A percentile compares a stretch with the other conserved stretches of the same genome.
phyloP scores from a whole-genome alignment of 2,329 filamentous ascomycete species.

The Bipolaris cookei region DNA sequence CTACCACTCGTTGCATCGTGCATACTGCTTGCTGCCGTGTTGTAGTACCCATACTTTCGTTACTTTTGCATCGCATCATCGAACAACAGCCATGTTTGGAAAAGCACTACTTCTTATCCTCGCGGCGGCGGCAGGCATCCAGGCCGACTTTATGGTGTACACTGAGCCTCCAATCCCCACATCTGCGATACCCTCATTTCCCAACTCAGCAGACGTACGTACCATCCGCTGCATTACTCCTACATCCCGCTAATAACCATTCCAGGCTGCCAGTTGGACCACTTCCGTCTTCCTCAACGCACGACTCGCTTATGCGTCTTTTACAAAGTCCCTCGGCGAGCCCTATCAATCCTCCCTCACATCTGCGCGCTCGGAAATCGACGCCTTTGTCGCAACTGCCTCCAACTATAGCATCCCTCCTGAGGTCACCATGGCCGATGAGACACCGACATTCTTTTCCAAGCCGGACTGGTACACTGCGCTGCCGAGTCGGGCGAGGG shows the following conservation, averaged over 20 bases:
- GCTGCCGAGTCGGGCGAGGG: slow-evolving; percentile 33
- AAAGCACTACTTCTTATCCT: slow-evolving; percentile 24
- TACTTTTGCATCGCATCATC: slow-evolving; percentile 3
- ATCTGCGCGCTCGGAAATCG: slow-evolving; percentile 37
- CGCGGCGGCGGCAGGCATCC: slow-evolving; percentile 21
- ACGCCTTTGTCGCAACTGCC: slow-evolving; percentile 30
- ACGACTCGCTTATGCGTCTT: slow-evolving; percentile 29
- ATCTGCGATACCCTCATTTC: slow-evolving; percentile 33
- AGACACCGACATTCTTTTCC: slow-evolving; percentile 32
- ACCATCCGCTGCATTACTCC: not conserved
- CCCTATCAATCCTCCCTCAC: slow-evolving; percentile 36
- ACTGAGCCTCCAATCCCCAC: slow-evolving; percentile 41
- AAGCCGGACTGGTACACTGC: slow-evolving; percentile 40
- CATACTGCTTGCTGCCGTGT: not conserved
- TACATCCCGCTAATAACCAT: slow-evolving; percentile 3
- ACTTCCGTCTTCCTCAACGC: slow-evolving; percentile 38
- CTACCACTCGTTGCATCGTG: not conserved
- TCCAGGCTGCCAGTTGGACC: slow-evolving; percentile 36
- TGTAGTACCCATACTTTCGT: not conserved
- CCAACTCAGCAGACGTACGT: slow-evolving; percentile 30
- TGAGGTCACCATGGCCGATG: slow-evolving; percentile 30
- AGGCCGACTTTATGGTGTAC: slow-evolving; percentile 43
- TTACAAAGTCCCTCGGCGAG: slow-evolving; percentile 29
- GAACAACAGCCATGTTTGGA: slow-evolving; percentile 18
- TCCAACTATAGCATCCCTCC: slow-evolving; percentile 37